Base-by-base conservation (phyloP, 2,329 filamentous ascomycete species). In the Aspergillus sp. region DNA sequence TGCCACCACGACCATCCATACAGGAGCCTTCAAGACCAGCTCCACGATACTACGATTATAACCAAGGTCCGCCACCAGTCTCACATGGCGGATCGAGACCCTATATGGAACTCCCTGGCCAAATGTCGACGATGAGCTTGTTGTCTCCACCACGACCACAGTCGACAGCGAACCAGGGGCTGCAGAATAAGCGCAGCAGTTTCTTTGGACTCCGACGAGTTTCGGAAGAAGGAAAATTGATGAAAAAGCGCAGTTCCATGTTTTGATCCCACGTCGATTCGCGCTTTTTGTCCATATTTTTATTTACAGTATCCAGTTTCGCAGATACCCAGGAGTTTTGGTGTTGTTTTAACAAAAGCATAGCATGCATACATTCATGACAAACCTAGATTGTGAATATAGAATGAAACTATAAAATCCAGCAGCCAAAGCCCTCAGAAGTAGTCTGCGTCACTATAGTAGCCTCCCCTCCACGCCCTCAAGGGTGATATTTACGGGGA, bases 171-270 rank as follows among this genome's bases (percentile, higher is more conserved):
- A 60, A 54, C 15, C 52, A 62, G 30, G 23, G 50, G 34, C 28
- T 77, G 11, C 74, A 75, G 54, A 72, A 77, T 57, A 80, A 77
- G 64, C 80, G 78, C 64, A 80, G 77, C 43, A 80, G 79, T 68
- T 79, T 82, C 69, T 81, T 82, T 66, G 76, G 77, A 3, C 77
- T 82, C 51, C 70, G 74, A 23, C 72, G 74, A 38, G 71, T 70
- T 11, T 72, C 75, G 22, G 77, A 79, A 15, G 62, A 68, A 9
- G 72, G 68, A 31, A 78, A 76, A 59, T 61, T 82, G 53, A 67
- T 70, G 48, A 81, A 79, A 69, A 82, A 82, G 71, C 72, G 76
- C 67, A 82, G 80, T 71, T 79, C 79, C 38, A 79, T 82, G 70
- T 81, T 81, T 66, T 81, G 61, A 71, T 55, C 13, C 28, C 46